phyloP scores from a whole-genome alignment of 768 basidiomycete species.

The Leccinum fibrillosum region DNA sequence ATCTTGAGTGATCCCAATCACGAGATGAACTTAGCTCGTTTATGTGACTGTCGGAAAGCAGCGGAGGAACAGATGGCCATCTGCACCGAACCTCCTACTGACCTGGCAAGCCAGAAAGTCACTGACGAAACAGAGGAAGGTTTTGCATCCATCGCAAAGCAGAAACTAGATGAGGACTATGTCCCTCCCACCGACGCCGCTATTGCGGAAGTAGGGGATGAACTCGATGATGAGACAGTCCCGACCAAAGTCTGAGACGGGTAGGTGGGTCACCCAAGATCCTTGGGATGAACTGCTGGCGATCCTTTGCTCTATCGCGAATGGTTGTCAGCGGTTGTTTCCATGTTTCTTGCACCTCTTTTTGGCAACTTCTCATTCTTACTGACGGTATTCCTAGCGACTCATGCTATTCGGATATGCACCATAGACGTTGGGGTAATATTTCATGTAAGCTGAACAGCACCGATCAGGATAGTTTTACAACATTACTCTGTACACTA shows the following conservation, averaged over 20 bases:
- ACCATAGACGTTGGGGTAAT: not conserved
- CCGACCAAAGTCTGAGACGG: slow-evolving; percentile 4
- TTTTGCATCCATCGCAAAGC: slow-evolving; percentile 43
- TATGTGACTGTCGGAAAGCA: slow-evolving; percentile 41
- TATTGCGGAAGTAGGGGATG: slow-evolving; percentile 19
- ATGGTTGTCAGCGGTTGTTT: slow-evolving; percentile 32
- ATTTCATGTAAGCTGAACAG: not conserved
- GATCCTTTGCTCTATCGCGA: slow-evolving; percentile 30
- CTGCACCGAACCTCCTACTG: slow-evolving; percentile 13
- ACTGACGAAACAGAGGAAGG: slow-evolving; percentile 49
- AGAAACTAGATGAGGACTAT: slow-evolving; percentile 28
- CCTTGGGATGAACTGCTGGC: slow-evolving; percentile 32
- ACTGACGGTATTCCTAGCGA: not conserved
- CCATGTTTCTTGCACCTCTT: slow-evolving; percentile 19
- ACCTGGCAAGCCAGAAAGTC: slow-evolving; percentile 20
- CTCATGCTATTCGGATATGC: slow-evolving; percentile 3
- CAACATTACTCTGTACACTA: not conserved
- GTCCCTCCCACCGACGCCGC: slow-evolving; percentile 6
- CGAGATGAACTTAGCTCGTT: slow-evolving; percentile 39
- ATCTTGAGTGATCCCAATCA: slow-evolving; percentile 47
- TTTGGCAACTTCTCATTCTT: not conserved
- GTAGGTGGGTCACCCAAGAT: slow-evolving; percentile 14
- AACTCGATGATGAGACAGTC: slow-evolving; percentile 16
- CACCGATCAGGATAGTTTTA: not conserved
- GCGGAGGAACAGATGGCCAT: slow-evolving; percentile 13